Base-by-base conservation (phyloP, 495 filamentous ascomycete genomes). In the Thermothielavioides terrestris region DNA sequence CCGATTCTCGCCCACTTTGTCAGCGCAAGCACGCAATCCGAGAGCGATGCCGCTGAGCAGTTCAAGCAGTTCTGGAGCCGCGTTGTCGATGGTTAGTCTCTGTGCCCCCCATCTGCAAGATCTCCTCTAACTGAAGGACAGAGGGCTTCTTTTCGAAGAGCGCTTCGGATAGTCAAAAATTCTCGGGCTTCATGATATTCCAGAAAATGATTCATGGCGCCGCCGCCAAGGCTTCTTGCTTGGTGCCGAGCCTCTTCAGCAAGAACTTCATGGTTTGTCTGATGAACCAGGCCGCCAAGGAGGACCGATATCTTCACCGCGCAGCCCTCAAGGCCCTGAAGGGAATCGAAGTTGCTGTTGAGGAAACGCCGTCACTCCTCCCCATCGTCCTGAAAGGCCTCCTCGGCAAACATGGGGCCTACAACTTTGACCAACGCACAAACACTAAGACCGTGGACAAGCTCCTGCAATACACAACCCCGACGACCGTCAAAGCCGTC, bases 41-140 rank as follows among this genome's bases (percentile, higher is more conserved):
- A 59, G 30, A 42, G 20, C 3, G 55, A 57, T 34, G 57, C 50
- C 20, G 55, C 60, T 28, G 60, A 77, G 56, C 59, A 80, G 35
- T 89, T 95, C 60, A 68, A 70, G 41, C 78, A 85, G 30, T 90
- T 96, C 58, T 98, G 92, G 92, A 79, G 79, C n/a, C 81, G 86
- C 18, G 81, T 84, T 52, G 85, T 97, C 49, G 92, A 96, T 66
- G 79, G 83, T 87, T 63, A 77, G 84, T 77, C 12, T 28, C 28
- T 28, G 3, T 17, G 4, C 36, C 15, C 4, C 20, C 18, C n/a
- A 41, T 26, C 9, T 53, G 9, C 14, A 41, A 4, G 34, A 1
- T 17, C 4, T 39, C 54, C 18, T 52, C 66, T 65, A 59, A 67
- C 59, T 42, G 14, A 14, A 38, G 39, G 3, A 11, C 60, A 89